Conservation (phyloP, 1,139 yeast genomes). For the Suzukiozyma palmioleophila region DNA sequence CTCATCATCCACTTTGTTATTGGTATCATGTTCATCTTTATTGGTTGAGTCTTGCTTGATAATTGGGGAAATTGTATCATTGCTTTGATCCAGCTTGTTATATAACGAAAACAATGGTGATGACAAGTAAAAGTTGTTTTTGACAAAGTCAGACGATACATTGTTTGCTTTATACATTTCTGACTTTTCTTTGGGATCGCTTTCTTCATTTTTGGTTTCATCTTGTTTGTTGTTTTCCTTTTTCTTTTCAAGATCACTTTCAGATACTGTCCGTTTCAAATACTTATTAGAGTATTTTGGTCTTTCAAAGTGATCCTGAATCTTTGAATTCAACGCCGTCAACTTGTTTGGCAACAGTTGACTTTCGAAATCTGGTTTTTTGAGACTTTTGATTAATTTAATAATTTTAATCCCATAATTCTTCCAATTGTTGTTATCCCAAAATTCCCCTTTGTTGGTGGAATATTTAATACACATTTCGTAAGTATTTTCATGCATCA, state of each 20-base stretch:
- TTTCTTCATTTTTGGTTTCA: constrained; percentile 2
- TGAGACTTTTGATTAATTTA: constrained; percentile 13
- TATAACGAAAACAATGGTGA: constrained; percentile 34
- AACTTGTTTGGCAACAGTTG: constrained; percentile 8
- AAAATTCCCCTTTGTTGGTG: constrained; percentile 48
- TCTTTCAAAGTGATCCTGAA: constrained; percentile 18
- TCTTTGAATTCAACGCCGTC: constrained; percentile 8
- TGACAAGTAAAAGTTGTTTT: constrained; percentile 34
- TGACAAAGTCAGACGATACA: constrained; percentile 27
- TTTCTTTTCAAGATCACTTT: constrained; percentile 19
- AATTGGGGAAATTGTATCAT: constrained; percentile 6
- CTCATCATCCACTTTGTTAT: constrained; percentile 1
- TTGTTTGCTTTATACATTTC: constrained; percentile 1
- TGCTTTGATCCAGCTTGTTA: constrained; percentile 4
- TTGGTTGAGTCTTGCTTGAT: constrained; percentile 2
- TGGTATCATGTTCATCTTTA: constrained; percentile 4
- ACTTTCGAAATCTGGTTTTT: constrained; percentile 4
- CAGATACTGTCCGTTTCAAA: constrained; percentile 33
- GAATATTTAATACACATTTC: constrained; percentile 59
- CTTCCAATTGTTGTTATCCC: constrained; percentile 68
- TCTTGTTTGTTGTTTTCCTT: background rate
- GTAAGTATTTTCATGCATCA: constrained; percentile 18
- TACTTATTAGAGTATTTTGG: constrained; percentile 41
- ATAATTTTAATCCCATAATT: constrained; percentile 57
- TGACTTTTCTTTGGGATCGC: background rate